Base-by-base conservation (phyloP, 2,329 filamentous ascomycete species). In the Aquanectria penicillioides region DNA sequence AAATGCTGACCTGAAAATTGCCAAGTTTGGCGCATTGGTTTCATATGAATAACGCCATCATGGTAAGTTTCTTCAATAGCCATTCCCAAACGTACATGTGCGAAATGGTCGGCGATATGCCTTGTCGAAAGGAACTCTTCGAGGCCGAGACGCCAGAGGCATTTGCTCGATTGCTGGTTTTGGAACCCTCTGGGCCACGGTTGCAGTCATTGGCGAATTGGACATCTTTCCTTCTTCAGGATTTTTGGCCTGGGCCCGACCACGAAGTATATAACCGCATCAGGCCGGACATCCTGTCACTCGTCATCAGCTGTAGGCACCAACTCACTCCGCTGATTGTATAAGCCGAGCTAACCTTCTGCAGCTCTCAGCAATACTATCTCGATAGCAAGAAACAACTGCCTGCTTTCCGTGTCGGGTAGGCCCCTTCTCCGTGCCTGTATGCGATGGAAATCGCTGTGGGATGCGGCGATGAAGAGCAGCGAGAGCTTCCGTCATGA, bases 11-110 rank as follows among this genome's bases (percentile, higher is more conserved):
- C 11, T 48, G 4, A n/a, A 25, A 13, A 28, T 11, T n/a, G n/a
- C n/a, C n/a, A n/a, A 61, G 58, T 6, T 20, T 61, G n/a, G 58
- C 22, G 6, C 58, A 61, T 10, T 57, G 47, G 38, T 37, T 43
- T 9, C 34, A 57, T 5, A n/a, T 57, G 11, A 48, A 52, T 9
- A 43, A 52, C 26, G 44, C 18, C 13, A 41, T 57, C 17, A 57
- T 61, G 47, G 37, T 31, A 13, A 38, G 58, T 17, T 52, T 31
- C 25, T 57, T 52, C 28, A 48, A 57, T 15, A 22, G 6, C 8
- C 52, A 47, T 15, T n/a, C 40, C 1, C 38, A 52, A 23, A 33
- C 48, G 5, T 41, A 38, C 36, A 36, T 57, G 25, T 26, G 43
- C 18, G 58, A 61, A 31, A 40, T 61, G 40, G 36, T 28, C 2